phyloP scores from a whole-genome alignment of 2,329 filamentous ascomycete species.

The Ilyonectria mors-panacis region DNA sequence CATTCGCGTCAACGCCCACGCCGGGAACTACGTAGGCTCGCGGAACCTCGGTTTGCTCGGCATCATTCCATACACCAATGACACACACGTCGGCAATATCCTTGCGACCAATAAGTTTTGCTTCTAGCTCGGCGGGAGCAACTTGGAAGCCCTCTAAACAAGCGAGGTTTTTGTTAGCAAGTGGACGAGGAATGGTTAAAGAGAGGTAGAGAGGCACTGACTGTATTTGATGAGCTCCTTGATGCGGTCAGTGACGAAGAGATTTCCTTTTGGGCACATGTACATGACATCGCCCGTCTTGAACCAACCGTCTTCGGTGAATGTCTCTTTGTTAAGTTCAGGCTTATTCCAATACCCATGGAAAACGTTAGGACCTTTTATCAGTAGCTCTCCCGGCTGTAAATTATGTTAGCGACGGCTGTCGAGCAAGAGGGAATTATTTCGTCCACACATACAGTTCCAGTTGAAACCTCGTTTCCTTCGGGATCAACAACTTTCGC shows the following conservation, averaged over 20 bases:
- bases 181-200: no score
- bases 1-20: conserved; percentile 53
- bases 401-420: background rate
- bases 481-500: conserved; percentile 83
- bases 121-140: conserved; percentile 76
- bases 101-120: conserved; percentile 60
- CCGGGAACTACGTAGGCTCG: conserved; percentile 60
- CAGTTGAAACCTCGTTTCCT: conserved; percentile 69
- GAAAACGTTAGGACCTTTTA: conserved; percentile 86
- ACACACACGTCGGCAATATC: conserved; percentile 74
- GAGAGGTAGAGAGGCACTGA: conserved; percentile 50
- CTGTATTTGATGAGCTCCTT: conserved; percentile 75
- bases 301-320: conserved; percentile 87
- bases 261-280: conserved; percentile 82
- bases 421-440: background rate
- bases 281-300: conserved; percentile 91
- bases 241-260: conserved; percentile 90
- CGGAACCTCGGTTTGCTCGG: conserved; percentile 77
- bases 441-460: conserved; percentile 50
- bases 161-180: conserved; percentile 44
- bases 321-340: conserved; percentile 77
- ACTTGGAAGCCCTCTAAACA: conserved; percentile 75
- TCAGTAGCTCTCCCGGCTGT: conserved; percentile 77
- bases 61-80: conserved; percentile 71
- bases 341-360: conserved; percentile 83